A percentile compares a stretch with the other conserved stretches of the same genome.
Conservation (phyloP, 441 rosid genomes). For the Syzygium syzygioides region DNA sequence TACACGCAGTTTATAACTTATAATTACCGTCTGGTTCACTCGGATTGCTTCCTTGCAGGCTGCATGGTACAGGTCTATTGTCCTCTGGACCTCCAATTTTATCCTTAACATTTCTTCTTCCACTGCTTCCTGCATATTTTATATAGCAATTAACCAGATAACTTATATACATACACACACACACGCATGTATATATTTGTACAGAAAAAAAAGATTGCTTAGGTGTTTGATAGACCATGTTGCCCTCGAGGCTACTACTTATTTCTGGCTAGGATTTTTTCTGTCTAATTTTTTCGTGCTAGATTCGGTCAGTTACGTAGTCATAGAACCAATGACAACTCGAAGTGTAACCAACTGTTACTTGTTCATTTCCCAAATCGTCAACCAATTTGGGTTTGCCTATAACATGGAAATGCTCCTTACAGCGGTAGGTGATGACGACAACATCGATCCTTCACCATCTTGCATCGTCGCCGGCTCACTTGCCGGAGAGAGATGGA, state of each 20-base stretch:
- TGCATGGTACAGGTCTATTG: not conserved
- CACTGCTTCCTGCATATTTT: not conserved
- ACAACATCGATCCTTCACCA: not conserved
- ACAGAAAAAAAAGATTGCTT: not conserved
- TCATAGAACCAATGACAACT: not conserved
- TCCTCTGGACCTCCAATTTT: not conserved
- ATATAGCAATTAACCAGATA: not conserved
- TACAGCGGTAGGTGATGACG: not conserved
- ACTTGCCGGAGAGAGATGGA: not conserved
- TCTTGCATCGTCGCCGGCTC: not conserved
- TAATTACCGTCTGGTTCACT: not conserved
- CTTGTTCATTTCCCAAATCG: not conserved
- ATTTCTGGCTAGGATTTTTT: not conserved
- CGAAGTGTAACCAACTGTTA: not conserved
- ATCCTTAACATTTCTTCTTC: not conserved
- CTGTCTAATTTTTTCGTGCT: not conserved
- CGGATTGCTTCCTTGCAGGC: conserved; percentile 2
- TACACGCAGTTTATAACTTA: not conserved
- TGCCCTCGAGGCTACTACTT: not conserved
- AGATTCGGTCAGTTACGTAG: not conserved
- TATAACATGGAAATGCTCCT: not conserved
- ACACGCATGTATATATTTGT: not conserved
- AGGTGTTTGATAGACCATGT: not conserved
- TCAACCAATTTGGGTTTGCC: not conserved
- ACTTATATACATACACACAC: not conserved